Evolutionary conservation across 805 yeast species (phyloP), one percentile per base, ranked within the genome.

Genomic region (Teunomyces cretensis): DNA sequence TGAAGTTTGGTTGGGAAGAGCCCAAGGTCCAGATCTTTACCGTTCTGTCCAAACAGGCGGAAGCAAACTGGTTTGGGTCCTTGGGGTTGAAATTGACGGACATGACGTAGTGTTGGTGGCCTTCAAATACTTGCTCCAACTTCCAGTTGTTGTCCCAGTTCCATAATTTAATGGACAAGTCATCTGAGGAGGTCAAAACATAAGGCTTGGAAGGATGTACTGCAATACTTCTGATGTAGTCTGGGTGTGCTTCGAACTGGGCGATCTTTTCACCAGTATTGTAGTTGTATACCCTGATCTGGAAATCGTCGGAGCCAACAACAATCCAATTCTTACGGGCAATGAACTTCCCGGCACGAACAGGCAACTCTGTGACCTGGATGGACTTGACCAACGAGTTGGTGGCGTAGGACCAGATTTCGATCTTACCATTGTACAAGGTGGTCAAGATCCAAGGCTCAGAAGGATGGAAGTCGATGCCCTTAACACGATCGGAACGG

Each of bases 231-330:
- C 99, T 84, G 60, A 94, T 87, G 67, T 94, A 94, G 68, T 94
- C 99, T 7, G 97, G 96, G 63, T 94, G 99, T 8, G 97, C 98
- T 72, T 94, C 99, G 61, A 92, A 94, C 69, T 91, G 98, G 31
- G 88, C 79, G 51, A 94, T 80, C 64, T 89, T 90, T 68, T 94
- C 99, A 46, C 96, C 91, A 14, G 99, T 94, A 69, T 89, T 89
- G 74, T 88, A 90, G 68, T 94, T 94, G 76, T 81, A 94, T 26
- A 94, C 95, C 60, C 99, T 83, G 47, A 94, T 74, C 62, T 87
- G 92, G 78, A 88, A 92, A 69, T 94, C 99, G 65, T 94, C 99
- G 42, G 95, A 80, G 24, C 99, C 99, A 33, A 90, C 90, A 47
- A 91, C 86, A 60, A 95, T 81, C 99, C 99, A 94, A 70, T 90